Evolutionary conservation across 2,329 filamentous ascomycete species (phyloP).

Genomic region (Elsinoe perseae): DNA sequence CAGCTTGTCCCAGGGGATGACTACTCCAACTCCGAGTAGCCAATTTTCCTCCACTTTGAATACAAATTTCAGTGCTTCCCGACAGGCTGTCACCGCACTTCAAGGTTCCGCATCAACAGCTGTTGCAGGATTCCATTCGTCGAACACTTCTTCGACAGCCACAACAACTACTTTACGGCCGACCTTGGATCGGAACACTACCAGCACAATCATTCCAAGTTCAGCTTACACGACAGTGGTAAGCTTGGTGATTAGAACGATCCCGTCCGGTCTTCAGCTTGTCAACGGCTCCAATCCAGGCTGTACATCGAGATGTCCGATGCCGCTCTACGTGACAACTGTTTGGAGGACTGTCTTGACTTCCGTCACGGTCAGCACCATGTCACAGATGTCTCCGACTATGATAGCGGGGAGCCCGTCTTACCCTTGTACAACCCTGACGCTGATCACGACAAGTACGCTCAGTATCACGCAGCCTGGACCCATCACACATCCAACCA

Average conservation of each 20-base stretch:
- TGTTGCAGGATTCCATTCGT: too few relatives aligned
- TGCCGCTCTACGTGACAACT: slow-evolving; percentile 14
- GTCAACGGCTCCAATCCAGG: neutral
- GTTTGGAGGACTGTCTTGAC: slow-evolving; percentile 13
- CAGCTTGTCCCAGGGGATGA: too few relatives aligned
- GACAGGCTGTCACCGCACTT: too few relatives aligned
- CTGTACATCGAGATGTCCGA: neutral
- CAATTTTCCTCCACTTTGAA: too few relatives aligned
- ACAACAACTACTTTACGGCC: neutral
- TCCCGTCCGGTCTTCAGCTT: slow-evolving; percentile 4
- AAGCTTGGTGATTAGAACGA: slow-evolving; percentile 1
- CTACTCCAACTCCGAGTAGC: too few relatives aligned
- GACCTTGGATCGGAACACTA: neutral
- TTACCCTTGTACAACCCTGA: slow-evolving; percentile 4
- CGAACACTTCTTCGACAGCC: neutral
- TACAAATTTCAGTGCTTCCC: too few relatives aligned
- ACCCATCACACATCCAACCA: neutral
- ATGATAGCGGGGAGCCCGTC: neutral
- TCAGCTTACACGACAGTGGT: neutral
- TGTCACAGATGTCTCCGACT: neutral
- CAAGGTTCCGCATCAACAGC: too few relatives aligned
- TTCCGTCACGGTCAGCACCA: slow-evolving; percentile 6
- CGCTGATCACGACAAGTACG: neutral
- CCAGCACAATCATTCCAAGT: neutral
- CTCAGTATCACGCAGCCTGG: slow-evolving; percentile 2